Percentiles rank a stretch among this genome's conserved stretches.
Conservation (phyloP, 2,329 filamentous ascomycete species). For the Epichloe festucae region DNA sequence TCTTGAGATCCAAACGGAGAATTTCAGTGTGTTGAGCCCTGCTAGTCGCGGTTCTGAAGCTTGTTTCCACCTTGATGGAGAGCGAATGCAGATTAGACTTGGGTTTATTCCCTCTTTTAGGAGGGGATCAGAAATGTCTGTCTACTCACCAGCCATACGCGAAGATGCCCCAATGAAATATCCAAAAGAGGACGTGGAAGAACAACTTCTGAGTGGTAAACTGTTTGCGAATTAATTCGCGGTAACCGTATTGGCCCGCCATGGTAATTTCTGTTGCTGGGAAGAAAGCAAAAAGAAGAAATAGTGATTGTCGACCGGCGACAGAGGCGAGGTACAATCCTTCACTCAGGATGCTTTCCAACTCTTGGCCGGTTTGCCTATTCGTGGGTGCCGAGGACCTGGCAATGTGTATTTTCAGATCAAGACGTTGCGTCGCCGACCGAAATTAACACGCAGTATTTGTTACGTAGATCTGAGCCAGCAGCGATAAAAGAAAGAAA, state of each 20-base stretch:
- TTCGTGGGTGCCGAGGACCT: too few species aligned
- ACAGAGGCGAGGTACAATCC: conserved; percentile 16
- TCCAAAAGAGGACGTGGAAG: conserved; percentile 75
- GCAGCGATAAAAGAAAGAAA: conserved; percentile 27
- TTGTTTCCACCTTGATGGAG: conserved; percentile 62
- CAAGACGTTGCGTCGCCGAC: too few species aligned
- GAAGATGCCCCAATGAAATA: conserved; percentile 66
- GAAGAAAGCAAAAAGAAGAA: conserved; percentile 10
- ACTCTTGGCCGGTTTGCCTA: background rate
- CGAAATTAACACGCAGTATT: background rate
- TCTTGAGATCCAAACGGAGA: conserved; percentile 91
- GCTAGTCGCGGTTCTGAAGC: conserved; percentile 52
- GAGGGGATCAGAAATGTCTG: background rate
- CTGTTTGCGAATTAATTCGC: conserved; percentile 45
- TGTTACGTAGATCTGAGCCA: conserved; percentile 41
- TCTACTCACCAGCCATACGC: conserved; percentile 65
- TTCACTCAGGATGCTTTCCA: background rate
- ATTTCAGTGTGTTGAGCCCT: conserved; percentile 66
- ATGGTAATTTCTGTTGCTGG: conserved; percentile 9
- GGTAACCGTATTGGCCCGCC: conserved; percentile 28
- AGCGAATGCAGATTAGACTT: background rate
- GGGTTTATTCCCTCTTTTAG: background rate
- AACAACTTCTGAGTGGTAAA: conserved; percentile 57
- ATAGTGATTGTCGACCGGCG: conserved; percentile 40
- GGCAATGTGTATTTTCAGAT: too few species aligned